These are phyloP conservation scores for Fagus crenata DNA, from an alignment of 306 rosid genomes.

Conservation along the genomic window DNA sequence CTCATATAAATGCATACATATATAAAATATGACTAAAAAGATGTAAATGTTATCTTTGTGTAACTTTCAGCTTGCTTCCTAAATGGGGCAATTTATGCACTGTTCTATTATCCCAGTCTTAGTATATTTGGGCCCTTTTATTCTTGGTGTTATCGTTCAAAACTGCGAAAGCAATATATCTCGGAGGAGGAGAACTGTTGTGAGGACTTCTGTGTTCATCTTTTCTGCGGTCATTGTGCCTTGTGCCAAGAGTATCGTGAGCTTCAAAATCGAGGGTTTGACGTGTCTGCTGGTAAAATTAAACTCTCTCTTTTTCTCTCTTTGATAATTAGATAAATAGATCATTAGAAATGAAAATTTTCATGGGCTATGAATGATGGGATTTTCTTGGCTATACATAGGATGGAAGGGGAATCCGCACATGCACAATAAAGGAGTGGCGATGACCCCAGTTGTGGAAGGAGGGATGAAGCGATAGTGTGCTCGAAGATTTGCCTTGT, in stretches of 20 bases:
- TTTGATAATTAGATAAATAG: too few species aligned
- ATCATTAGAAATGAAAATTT: too few species aligned
- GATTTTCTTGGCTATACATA: too few species aligned
- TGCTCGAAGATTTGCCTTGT: too few species aligned
- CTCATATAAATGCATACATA: too few species aligned
- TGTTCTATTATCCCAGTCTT: not conserved
- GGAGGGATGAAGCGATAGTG: too few species aligned
- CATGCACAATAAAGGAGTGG: too few species aligned
- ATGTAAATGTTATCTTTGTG: too few species aligned
- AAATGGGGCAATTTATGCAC: slow-evolving; percentile 52
- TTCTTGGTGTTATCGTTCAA: slow-evolving; percentile 62
- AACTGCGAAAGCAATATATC: slow-evolving; percentile 51
- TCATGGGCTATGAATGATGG: too few species aligned
- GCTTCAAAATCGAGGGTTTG: slow-evolving; percentile 55
- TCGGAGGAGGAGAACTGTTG: slow-evolving; percentile 40
- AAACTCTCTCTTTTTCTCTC: not conserved
- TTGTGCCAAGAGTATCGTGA: slow-evolving; percentile 83
- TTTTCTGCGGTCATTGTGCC: slow-evolving; percentile 60
- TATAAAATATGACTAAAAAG: too few species aligned
- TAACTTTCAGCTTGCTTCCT: slow-evolving; percentile 52
- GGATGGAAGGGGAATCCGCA: too few species aligned
- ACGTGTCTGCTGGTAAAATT: slow-evolving; percentile 61
- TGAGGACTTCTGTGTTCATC: slow-evolving; percentile 54
- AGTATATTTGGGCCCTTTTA: slow-evolving; percentile 28
- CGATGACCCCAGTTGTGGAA: too few species aligned